Conservation (phyloP, 164 flowering plant genomes). For the Magnolia kwangsiensis region DNA sequence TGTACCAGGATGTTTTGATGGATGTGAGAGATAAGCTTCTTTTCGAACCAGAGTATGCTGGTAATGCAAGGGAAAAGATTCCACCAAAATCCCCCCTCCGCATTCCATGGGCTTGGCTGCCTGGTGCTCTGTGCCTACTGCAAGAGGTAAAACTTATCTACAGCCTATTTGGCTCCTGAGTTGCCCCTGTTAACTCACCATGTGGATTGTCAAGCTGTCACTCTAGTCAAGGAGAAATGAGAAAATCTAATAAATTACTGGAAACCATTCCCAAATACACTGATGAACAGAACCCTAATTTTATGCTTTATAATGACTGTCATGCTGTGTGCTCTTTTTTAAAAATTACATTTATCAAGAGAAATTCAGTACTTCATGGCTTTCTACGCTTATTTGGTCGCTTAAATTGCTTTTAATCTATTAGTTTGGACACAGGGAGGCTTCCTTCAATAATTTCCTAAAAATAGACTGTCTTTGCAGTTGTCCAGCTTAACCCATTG, state of each 20-base stretch:
- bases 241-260: neutral
- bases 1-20: conserved; percentile 69
- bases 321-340: too few species aligned
- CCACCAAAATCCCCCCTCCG: conserved; percentile 79
- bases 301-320: neutral
- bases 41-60: conserved; percentile 96
- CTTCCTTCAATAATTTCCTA: too few species aligned
- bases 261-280: neutral
- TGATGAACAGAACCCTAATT: neutral
- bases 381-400: neutral
- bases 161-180: neutral
- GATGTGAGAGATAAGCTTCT: conserved; percentile 96
- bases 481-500: neutral
- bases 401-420: too few species aligned
- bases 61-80: conserved; percentile 70
- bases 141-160: conserved; percentile 65
- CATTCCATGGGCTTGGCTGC: conserved; percentile 92
- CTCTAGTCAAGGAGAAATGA: neutral
- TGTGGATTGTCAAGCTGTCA: neutral
- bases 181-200: neutral
- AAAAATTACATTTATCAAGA: neutral
- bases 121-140: conserved; percentile 91
- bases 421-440: too few species aligned
- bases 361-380: too few species aligned
- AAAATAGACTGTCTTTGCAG: neutral